Percentiles rank a stretch among this genome's conserved stretches.
These are phyloP conservation scores for Zygosaccharomyces kombuchaensis DNA, from an alignment of 805 yeast genomes.

Conservation along the genomic window DNA sequence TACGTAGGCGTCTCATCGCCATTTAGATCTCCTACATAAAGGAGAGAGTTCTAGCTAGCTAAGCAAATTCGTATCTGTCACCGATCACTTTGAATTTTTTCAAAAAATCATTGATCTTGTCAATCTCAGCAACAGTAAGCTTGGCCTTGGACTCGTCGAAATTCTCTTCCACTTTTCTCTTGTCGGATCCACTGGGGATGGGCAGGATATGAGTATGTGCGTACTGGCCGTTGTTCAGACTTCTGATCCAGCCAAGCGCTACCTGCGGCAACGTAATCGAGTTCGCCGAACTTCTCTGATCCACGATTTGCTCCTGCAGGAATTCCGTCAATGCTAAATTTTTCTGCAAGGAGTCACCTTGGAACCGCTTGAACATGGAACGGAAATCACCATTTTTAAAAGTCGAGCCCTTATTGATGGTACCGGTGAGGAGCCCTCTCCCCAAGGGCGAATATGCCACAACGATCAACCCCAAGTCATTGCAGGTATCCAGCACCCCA, in stretches of 20 bases:
- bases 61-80: slow-evolving; percentile 40
- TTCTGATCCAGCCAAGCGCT: slow-evolving; percentile 62
- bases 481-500: slow-evolving; percentile 59
- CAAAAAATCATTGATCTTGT: slow-evolving; percentile 46
- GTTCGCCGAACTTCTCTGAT: slow-evolving; percentile 46
- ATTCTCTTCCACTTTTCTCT: slow-evolving; percentile 59
- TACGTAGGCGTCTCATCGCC: slow-evolving; percentile 58
- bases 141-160: slow-evolving; percentile 37
- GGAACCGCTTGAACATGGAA: slow-evolving; percentile 51
- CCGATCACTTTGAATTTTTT: slow-evolving; percentile 48
- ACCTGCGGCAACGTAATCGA: slow-evolving; percentile 58
- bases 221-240: slow-evolving; percentile 38
- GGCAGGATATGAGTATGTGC: slow-evolving; percentile 56
- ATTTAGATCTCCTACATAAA: too few species aligned
- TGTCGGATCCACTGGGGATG: slow-evolving; percentile 72
- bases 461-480: slow-evolving; percentile 57
- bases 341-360: slow-evolving; percentile 49
- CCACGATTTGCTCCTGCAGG: slow-evolving; percentile 43
- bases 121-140: slow-evolving; percentile 55
- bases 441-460: slow-evolving; percentile 83
- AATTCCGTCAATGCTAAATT: slow-evolving; percentile 49
- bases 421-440: slow-evolving; percentile 72
- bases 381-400: slow-evolving; percentile 33
- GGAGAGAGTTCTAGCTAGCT: too few species aligned
- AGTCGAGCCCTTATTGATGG: slow-evolving; percentile 35